A percentile compares a stretch with the other conserved stretches of the same genome.
Conservation (phyloP, 768 basidiomycete genomes). For the Rhodotorula toruloides region DNA sequence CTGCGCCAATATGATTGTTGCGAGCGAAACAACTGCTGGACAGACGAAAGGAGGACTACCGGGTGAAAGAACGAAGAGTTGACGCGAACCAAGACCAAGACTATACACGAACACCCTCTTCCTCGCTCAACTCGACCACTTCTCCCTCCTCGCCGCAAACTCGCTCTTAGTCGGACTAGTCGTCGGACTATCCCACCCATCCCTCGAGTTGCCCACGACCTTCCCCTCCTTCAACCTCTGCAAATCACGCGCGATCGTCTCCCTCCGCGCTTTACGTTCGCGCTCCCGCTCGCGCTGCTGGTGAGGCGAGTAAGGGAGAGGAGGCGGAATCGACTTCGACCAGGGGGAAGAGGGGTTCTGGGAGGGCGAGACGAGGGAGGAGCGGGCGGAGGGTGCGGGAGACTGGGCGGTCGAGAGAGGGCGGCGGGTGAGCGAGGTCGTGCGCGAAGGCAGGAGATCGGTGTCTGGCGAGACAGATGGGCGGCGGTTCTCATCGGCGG, state of each 20-base stretch:
- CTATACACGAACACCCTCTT: neutral
- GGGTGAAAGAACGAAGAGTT: neutral
- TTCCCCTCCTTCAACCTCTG: slow-evolving; percentile 18
- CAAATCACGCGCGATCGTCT: slow-evolving; percentile 39
- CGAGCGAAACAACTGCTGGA: too few relatives aligned
- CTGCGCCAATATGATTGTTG: too few relatives aligned
- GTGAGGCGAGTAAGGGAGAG: slow-evolving; percentile 33
- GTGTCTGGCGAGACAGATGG: neutral
- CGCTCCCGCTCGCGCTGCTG: slow-evolving; percentile 9
- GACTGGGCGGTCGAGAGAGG: neutral
- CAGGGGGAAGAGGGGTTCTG: neutral
- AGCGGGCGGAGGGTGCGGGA: neutral
- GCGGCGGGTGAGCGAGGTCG: neutral
- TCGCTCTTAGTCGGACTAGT: slow-evolving; percentile 11
- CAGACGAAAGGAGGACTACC: neutral
- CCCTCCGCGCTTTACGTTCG: slow-evolving; percentile 27
- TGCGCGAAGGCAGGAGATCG: neutral
- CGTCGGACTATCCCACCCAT: slow-evolving; percentile 20
- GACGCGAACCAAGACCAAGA: too few relatives aligned
- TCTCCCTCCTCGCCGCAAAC: neutral
- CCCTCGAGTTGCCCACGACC: slow-evolving; percentile 20
- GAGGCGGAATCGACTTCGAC: slow-evolving; percentile 11
- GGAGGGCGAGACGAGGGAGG: neutral
- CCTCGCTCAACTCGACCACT: neutral
- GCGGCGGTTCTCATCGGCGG: neutral